Percentiles rank a stretch among this genome's conserved stretches.
phyloP scores from a whole-genome alignment of 192 early-diverging fungal genomes.

The Phlyctochytrium arcticum region DNA sequence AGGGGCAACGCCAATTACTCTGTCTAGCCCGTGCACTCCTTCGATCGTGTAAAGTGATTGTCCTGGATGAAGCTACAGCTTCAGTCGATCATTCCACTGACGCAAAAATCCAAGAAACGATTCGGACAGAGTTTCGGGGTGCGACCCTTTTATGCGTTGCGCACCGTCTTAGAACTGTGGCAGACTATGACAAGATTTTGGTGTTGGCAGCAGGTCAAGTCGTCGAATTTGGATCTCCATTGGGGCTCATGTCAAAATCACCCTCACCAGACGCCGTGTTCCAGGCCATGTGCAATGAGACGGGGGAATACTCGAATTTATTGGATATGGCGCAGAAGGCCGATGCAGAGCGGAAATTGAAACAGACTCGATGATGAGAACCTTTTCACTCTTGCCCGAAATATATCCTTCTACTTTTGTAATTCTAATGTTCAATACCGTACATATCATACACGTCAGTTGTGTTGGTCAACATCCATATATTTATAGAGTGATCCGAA shows the following conservation, averaged over 20 bases:
- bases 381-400: too few relatives aligned
- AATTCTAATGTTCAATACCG: too few relatives aligned
- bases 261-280: conserved; percentile 51
- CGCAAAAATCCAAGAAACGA: conserved; percentile 80
- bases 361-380: too few relatives aligned
- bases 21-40: conserved; percentile 50
- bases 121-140: conserved; percentile 62
- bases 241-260: conserved; percentile 45
- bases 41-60: conserved; percentile 11
- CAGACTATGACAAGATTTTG: conserved; percentile 73
- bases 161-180: conserved; percentile 67
- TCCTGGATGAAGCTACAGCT: conserved; percentile 72
- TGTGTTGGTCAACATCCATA: too few relatives aligned
- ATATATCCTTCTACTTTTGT: too few relatives aligned
- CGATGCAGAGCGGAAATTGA: background rate
- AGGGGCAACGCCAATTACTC: conserved; percentile 71
- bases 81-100: conserved; percentile 86
- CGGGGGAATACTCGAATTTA: conserved; percentile 73
- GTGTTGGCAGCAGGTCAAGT: conserved; percentile 74
- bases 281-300: conserved; percentile 72
- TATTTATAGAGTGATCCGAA: too few relatives aligned
- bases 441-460: too few relatives aligned
- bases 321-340: conserved; percentile 46
- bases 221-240: conserved; percentile 58
- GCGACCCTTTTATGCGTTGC: conserved; percentile 85